These are phyloP conservation scores for Fusarium bactridioides DNA, from an alignment of 2,329 filamentous ascomycete genomes.

Conservation along the genomic window DNA sequence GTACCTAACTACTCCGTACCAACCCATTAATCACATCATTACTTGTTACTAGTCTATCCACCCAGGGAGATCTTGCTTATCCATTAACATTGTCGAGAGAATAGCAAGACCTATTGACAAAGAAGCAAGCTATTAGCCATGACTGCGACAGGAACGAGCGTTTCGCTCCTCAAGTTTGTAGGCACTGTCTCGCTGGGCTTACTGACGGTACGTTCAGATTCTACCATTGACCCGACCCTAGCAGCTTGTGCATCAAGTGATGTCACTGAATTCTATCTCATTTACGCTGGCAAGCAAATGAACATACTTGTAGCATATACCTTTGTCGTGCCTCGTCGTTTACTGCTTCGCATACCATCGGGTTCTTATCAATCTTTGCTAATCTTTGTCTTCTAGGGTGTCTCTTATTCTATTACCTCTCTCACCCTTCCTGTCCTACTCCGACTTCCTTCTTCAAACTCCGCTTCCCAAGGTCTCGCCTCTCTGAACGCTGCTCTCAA, in stretches of 20 bases:
- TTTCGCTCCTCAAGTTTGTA: constrained; percentile 89
- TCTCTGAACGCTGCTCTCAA: constrained; percentile 70
- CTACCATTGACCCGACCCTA: not conserved
- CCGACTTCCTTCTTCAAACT: constrained; percentile 77
- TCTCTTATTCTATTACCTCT: constrained; percentile 83
- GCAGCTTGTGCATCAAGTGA: constrained; percentile 18
- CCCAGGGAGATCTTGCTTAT: constrained; percentile 1
- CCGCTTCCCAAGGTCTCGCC: constrained; percentile 74
- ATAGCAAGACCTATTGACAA: not conserved
- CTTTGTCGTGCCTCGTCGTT: not conserved
- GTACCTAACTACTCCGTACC: not conserved
- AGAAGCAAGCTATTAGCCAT: constrained; percentile 52
- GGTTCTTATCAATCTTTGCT: constrained; percentile 11
- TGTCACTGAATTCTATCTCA: not conserved
- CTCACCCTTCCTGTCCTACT: constrained; percentile 83
- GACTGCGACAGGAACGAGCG: constrained; percentile 71
- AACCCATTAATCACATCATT: constrained; percentile 22
- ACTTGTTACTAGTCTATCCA: constrained; percentile 1
- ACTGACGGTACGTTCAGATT: constrained; percentile 72
- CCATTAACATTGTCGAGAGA: constrained; percentile 2
- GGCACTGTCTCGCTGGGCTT: constrained; percentile 89
- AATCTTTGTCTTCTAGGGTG: constrained; percentile 67
- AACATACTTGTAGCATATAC: not conserved
- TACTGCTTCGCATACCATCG: not conserved
- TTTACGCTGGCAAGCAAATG: not conserved